Evolutionary conservation across 768 basidiomycete genomes (phyloP).

Genomic region (Pulveroboletus frians): DNA sequence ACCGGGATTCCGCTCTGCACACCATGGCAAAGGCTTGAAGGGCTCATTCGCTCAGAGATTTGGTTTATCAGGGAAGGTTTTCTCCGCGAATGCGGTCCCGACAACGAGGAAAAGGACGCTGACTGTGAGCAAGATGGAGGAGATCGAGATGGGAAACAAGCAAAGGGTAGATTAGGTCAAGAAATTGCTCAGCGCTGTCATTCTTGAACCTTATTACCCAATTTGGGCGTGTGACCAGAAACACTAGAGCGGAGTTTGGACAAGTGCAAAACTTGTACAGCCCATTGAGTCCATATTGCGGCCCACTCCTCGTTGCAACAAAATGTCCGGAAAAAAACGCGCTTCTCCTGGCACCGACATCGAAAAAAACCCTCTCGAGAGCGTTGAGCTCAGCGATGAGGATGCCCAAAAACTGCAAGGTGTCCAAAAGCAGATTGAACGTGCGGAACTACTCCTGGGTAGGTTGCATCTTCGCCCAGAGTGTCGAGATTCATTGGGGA

Average conservation of each 20-base stretch:
- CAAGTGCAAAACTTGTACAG: slow-evolving; percentile 19
- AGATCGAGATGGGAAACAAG: slow-evolving; percentile 79
- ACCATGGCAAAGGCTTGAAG: slow-evolving; percentile 70
- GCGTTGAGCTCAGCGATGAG: slow-evolving; percentile 65
- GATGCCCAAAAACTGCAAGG: slow-evolving; percentile 63
- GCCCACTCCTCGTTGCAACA: slow-evolving; percentile 2
- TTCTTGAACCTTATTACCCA: slow-evolving; percentile 3
- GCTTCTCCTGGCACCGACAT: slow-evolving; percentile 73
- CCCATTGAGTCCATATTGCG: slow-evolving; percentile 3
- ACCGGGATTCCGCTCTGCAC: slow-evolving; percentile 75
- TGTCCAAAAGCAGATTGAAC: slow-evolving; percentile 64
- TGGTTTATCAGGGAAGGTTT: slow-evolving; percentile 33
- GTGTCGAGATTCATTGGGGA: slow-evolving; percentile 4
- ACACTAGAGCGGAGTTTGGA: slow-evolving; percentile 30
- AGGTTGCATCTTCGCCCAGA: slow-evolving; percentile 24
- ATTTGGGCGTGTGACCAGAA: slow-evolving; percentile 4
- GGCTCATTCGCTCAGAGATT: slow-evolving; percentile 31
- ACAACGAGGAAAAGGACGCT: slow-evolving; percentile 34
- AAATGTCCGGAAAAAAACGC: slow-evolving; percentile 58
- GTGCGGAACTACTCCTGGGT: slow-evolving; percentile 72
- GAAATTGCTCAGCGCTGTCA: background rate
- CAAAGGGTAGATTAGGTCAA: slow-evolving; percentile 62
- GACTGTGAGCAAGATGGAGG: slow-evolving; percentile 44
- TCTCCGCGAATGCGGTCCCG: slow-evolving; percentile 35
- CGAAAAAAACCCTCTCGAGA: slow-evolving; percentile 64